phyloP scores from a whole-genome alignment of 2,329 filamentous ascomycete genomes.

The Fusarium clavum region DNA sequence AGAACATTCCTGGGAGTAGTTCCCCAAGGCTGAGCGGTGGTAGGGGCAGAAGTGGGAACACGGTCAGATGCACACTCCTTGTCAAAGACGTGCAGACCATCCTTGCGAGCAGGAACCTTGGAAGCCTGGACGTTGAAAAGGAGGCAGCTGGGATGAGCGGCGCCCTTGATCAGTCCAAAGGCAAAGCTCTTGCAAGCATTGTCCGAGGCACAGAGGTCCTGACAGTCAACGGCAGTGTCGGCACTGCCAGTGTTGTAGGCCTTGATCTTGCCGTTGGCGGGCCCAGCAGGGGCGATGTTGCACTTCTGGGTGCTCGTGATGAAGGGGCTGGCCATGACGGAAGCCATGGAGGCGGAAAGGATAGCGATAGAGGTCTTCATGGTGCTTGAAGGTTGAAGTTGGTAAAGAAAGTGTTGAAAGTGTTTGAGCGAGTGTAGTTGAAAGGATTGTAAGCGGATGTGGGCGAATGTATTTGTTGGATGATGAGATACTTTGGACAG shows the following conservation, averaged over 20 bases:
- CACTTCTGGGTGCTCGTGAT: neutral
- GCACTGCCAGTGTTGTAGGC: neutral
- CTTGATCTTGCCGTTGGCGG: neutral
- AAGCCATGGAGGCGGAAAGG: slow-evolving; percentile 6
- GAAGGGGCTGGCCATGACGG: neutral
- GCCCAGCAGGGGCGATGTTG: neutral
- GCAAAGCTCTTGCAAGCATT: slow-evolving; percentile 4
- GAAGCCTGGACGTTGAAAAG: neutral
- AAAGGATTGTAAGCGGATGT: neutral
- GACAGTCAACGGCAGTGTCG: slow-evolving; percentile 11
- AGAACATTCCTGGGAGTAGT: neutral
- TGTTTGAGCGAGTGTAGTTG: neutral
- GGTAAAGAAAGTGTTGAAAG: neutral
- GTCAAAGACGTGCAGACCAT: slow-evolving; percentile 15
- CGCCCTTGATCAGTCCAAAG: slow-evolving; percentile 2
- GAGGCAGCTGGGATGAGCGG: neutral
- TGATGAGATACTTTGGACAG: neutral
- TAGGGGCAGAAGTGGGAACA: slow-evolving; percentile 9
- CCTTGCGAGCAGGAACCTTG: slow-evolving; percentile 1
- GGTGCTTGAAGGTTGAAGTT: neutral
- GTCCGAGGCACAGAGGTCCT: slow-evolving; percentile 11
- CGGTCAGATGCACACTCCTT: slow-evolving; percentile 1
- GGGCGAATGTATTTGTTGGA: neutral
- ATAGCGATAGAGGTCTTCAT: slow-evolving; percentile 18
- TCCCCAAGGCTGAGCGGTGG: slow-evolving; percentile 6